These are phyloP conservation scores for Lyophyllum decastes DNA, from an alignment of 768 basidiomycete species.

Conservation along the genomic window DNA sequence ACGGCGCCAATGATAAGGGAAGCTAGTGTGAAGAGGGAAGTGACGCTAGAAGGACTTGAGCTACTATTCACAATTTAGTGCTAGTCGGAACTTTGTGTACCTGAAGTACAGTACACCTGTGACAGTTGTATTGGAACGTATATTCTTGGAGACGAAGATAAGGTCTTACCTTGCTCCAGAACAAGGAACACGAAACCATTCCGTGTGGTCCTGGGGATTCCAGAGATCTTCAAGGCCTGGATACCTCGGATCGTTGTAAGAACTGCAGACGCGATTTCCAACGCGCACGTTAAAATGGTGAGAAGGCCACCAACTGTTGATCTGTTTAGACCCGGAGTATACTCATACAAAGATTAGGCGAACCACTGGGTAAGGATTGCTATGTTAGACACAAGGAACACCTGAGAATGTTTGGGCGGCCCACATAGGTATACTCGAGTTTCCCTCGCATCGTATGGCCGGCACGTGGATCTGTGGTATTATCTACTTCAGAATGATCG, in stretches of 20 bases:
- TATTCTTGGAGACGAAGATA: neutral
- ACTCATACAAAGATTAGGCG: too few relatives aligned
- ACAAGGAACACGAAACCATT: conserved; percentile 22
- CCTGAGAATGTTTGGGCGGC: too few relatives aligned
- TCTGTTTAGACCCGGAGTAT: too few relatives aligned
- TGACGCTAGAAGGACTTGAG: conserved; percentile 19
- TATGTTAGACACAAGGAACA: too few relatives aligned
- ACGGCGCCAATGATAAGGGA: neutral
- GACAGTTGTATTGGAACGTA: neutral
- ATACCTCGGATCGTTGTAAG: conserved; percentile 23
- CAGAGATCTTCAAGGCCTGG: conserved; percentile 19
- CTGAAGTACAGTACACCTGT: conserved; percentile 28
- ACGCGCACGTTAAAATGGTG: conserved; percentile 25
- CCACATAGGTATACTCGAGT: too few relatives aligned
- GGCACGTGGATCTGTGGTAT: too few relatives aligned
- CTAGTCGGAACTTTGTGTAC: conserved; percentile 8
- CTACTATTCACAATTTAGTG: neutral
- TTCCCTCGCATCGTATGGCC: too few relatives aligned
- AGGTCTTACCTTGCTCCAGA: conserved; percentile 26
- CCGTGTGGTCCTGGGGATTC: conserved; percentile 11
- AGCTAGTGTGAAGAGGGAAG: neutral
- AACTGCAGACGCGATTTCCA: conserved; percentile 25
- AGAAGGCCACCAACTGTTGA: conserved; percentile 14
- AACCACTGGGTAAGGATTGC: too few relatives aligned
- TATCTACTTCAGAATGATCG: too few relatives aligned